Evolutionary conservation across 768 basidiomycete genomes (phyloP), one percentile per base, ranked within the genome.

Genomic region (Megacollybia marginata): DNA sequence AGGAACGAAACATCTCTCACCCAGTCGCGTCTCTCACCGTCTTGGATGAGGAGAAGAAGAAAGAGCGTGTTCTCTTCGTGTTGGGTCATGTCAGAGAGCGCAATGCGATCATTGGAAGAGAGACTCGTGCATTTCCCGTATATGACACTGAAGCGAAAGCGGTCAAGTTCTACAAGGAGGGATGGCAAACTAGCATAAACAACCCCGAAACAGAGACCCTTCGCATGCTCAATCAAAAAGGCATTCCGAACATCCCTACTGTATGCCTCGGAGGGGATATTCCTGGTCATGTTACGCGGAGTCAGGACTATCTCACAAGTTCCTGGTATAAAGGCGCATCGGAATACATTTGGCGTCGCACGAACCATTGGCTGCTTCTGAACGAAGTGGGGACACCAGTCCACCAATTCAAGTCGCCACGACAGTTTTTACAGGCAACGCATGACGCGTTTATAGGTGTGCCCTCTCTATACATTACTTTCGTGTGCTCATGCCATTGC

Each of bases 101-200:
- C 20, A 16, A 16, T 2, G 57, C 62, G 10, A 53, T 59, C 15
- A 46, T 57, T 1, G 57, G 61, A 4, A 48, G 61, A 3, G 54
- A 51, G 33, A 65, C 62, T 18, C 59, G 62, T 4, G 58, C 52
- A 2, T 62, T 53, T 38, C 38, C 53, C 2, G 63, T 54, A 13
- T 56, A 49, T 13, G 55, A 60, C 23, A 16, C 65, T 10, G 16
- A 10, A 16, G 16, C 16, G 35, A 16, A 36, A 10, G 35, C 16
- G 35, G 16, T 10, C 10, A 36, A 10, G 35, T 36, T 36, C 35
- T 36, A 36, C 35, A 36, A 36, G 16, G 35, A 36, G 10, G 35
- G 35, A 10, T 36, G 35, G 35, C 35, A 36, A 10, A 16, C 35
- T 36, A 16, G 16, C 10, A 36, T 16, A 36, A 10, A 10, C 10